Evolutionary conservation across 495 filamentous ascomycete species (phyloP), one percentile per base, ranked within the genome.

Genomic region (Penicillium desertorum): DNA sequence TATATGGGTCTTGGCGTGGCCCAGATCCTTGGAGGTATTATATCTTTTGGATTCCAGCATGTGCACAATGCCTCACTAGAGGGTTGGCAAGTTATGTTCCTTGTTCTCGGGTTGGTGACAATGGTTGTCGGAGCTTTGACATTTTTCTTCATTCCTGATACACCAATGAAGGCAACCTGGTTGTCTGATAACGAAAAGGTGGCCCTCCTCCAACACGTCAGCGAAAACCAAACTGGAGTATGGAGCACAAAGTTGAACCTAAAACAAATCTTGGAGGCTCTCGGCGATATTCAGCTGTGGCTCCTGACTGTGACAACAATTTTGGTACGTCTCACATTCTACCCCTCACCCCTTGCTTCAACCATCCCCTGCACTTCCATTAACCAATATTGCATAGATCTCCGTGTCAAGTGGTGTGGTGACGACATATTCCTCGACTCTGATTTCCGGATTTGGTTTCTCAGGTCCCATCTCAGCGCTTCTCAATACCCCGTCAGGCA

Each of bases 61-160:
- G 59, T 67, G 11, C 30, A 59, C 4, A 36, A 66, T 42, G 62
- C 66, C 12, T 52, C 59, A 0, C 61, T 88, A 16, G 68, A 73
- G 2, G 79, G 85, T 17, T 88, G 86, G 86, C 70, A 76, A 2
- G 79, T 83, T 56, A 87, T 88, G 83, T 87, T 87, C 62, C 62
- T 88, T 34, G 75, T 83, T 29, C 74, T 87, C 20, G 87, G 86
- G 8, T 51, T 83, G 6, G 50, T 88, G 27, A 89, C 86, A 0
- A 60, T 84, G 7, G 36, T 79, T 10, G 78, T 82, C 7, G 83
- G 78, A 0, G 66, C 75, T 0, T 63, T 81, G 46, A 73, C 82
- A 1, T 81, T 80, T 37, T 73, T 77, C 61, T 76, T 77, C 37
- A 71, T 88, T n/a, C 82, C 83, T 6, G 84, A 86, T 67, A 79